A percentile compares a stretch with the other conserved stretches of the same genome.
These are phyloP conservation scores for Hypoxylon sp. DNA, from an alignment of 2,329 filamentous ascomycete species.

Conservation along the genomic window DNA sequence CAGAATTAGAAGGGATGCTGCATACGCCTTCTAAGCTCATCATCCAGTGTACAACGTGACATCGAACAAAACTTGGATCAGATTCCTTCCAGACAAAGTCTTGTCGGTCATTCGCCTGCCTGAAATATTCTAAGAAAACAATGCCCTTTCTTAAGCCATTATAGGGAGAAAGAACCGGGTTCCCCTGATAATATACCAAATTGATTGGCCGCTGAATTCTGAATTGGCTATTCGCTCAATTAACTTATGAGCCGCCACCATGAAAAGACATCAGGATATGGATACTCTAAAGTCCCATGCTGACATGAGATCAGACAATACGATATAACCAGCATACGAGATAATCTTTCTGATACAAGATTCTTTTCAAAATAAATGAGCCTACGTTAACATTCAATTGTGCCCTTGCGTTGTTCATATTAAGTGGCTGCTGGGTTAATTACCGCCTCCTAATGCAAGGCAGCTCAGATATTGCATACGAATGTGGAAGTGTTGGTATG, in stretches of 20 bases:
- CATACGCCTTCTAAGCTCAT: slow-evolving; percentile 6
- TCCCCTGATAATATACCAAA: not conserved
- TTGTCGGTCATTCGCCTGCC: not conserved
- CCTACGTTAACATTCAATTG: not conserved
- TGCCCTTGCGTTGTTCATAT: not conserved
- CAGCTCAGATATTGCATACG: too few relatives aligned
- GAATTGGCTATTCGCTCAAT: not conserved
- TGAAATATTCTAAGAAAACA: not conserved
- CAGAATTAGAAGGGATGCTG: slow-evolving; percentile 9
- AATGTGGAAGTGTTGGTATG: not conserved
- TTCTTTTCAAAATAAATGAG: not conserved
- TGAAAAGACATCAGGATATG: not conserved
- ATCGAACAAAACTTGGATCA: slow-evolving; percentile 13
- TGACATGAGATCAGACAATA: not conserved
- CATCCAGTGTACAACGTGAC: slow-evolving; percentile 26
- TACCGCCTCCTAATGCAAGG: too few relatives aligned
- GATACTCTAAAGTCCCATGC: not conserved
- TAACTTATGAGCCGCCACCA: not conserved
- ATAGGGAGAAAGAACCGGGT: too few relatives aligned
- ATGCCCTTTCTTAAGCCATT: not conserved
- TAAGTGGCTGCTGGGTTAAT: too few relatives aligned
- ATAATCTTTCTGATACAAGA: not conserved
- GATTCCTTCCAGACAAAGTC: not conserved
- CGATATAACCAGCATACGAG: not conserved
- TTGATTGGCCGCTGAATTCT: not conserved